A percentile compares a stretch with the other conserved stretches of the same genome.
Conservation (phyloP, 306 rosid genomes). For the Vigna hirtella region DNA sequence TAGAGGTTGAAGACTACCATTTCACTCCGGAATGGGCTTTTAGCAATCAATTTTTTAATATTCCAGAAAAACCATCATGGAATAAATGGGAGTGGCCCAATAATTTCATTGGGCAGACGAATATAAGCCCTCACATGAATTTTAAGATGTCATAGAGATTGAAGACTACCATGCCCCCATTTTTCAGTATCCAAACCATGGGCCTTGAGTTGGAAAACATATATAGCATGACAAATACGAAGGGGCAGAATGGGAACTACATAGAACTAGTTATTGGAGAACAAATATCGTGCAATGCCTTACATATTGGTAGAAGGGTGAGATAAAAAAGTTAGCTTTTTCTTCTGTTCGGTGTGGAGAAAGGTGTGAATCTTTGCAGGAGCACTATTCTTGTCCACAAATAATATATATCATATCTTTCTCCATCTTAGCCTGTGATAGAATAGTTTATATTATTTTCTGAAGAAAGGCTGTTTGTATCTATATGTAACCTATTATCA, state of each 20-base stretch:
- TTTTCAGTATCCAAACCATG: neutral
- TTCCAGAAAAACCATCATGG: no score
- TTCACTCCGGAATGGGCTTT: no score
- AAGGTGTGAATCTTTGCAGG: neutral
- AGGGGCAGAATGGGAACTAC: neutral
- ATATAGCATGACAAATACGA: neutral
- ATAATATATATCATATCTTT: neutral
- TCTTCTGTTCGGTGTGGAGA: neutral
- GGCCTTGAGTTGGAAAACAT: neutral
- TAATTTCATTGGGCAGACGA: no score
- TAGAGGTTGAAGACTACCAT: neutral
- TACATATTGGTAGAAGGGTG: neutral
- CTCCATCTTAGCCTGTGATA: neutral
- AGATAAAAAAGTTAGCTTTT: neutral
- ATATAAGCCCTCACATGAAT: no score
- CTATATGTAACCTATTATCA: no score
- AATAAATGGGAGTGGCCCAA: no score
- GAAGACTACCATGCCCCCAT: neutral
- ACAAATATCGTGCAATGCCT: neutral
- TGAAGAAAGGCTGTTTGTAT: no score
- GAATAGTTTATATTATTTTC: no score
- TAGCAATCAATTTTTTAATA: no score
- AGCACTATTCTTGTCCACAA: neutral
- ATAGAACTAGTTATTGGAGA: neutral
- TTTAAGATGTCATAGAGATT: conserved; percentile 12